Evolutionary conservation across 495 filamentous ascomycete genomes (phyloP).

Genomic region (Hamigera avellanea): DNA sequence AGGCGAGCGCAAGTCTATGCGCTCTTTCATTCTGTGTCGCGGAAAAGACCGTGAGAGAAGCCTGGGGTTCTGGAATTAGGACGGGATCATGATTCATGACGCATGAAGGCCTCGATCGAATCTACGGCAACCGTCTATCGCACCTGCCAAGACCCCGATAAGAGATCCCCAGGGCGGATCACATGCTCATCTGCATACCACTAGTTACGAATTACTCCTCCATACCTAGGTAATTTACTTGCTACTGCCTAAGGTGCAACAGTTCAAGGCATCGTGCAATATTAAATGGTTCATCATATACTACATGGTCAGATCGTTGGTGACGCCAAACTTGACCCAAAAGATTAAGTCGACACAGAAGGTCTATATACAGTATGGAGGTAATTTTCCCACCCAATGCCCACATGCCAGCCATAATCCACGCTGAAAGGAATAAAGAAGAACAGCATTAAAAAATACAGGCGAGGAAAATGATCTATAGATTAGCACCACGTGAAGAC

Average conservation of each 20-base stretch:
- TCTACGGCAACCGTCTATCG: neutral
- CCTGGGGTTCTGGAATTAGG: too few species aligned
- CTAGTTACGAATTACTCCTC: too few species aligned
- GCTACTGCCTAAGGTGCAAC: too few species aligned
- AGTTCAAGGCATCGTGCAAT: too few species aligned
- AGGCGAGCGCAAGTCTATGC: too few species aligned
- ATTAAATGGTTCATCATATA: neutral
- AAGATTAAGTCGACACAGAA: neutral
- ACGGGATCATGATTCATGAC: neutral
- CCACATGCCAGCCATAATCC: neutral
- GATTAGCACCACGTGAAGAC: slow-evolving; percentile 94
- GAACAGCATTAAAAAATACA: neutral
- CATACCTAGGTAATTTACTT: too few species aligned
- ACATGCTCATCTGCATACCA: neutral
- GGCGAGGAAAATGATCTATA: neutral
- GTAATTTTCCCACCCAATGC: slow-evolving; percentile 7
- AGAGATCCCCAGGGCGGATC: neutral
- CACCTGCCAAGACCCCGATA: neutral
- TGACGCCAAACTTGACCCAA: neutral
- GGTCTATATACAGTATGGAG: slow-evolving; percentile 10
- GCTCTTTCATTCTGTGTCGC: too few species aligned
- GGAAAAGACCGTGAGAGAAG: too few species aligned
- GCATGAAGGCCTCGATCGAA: neutral
- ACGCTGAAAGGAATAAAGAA: slow-evolving; percentile 6
- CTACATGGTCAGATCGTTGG: neutral